Conservation (phyloP, 73 alveolate species). For the Paramecium pentaurelia region DNA sequence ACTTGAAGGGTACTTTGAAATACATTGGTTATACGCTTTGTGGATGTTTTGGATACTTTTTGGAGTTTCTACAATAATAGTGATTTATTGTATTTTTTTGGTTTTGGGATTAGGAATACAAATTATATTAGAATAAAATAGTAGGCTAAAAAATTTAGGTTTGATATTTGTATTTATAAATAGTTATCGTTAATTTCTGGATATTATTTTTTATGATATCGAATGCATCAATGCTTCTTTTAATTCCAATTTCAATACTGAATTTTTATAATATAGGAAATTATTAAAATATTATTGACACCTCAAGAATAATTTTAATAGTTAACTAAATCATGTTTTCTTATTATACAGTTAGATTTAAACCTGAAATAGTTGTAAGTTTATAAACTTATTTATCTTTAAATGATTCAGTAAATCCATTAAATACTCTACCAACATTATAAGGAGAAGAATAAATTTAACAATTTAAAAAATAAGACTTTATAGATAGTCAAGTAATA, state of each 20-base stretch:
- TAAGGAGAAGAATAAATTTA: neutral
- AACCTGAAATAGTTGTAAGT: neutral
- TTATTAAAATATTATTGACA: neutral
- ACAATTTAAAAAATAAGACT: neutral
- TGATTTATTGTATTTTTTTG: neutral
- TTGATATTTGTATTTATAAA: neutral
- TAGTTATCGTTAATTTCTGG: neutral
- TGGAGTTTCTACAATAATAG: neutral
- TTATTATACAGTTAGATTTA: neutral
- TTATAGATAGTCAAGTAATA: neutral
- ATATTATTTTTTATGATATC: neutral
- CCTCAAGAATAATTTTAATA: neutral
- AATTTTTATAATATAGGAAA: neutral
- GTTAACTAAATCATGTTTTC: neutral
- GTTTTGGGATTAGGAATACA: neutral
- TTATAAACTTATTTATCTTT: neutral
- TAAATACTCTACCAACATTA: neutral
- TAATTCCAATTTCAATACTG: neutral
- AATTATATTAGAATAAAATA: neutral
- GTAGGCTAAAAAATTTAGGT: neutral
- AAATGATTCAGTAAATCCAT: neutral
- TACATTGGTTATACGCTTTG: neutral
- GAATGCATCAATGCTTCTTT: neutral
- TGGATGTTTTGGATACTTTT: conserved; percentile 11
- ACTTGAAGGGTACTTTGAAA: neutral